Base-by-base conservation (phyloP, 1,284 basidiomycete species). In the Sanghuangporus sanghuang region DNA sequence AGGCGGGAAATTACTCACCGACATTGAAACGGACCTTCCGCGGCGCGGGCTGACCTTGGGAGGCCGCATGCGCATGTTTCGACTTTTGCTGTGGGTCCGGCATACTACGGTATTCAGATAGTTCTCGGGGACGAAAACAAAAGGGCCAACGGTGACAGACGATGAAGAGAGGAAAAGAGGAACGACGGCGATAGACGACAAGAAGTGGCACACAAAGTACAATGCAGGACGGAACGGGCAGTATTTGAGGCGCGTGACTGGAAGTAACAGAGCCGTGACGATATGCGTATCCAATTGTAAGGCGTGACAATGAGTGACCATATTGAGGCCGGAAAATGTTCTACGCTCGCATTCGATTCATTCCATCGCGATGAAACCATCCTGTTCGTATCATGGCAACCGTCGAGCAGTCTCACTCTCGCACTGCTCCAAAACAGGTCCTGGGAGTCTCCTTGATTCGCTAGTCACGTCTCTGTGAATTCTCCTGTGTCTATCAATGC, bases 1-100 rank as follows among this genome's bases (percentile, higher is more conserved):
- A 64, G 32, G 48, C 57, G 49, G 35, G 23, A 61, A 56, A 23
- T 57, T 38, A 79, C 92, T 79, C 70, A 93, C 92, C 92, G 71
- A 94, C 92, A 77, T 94, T 94, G 82, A 96, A 96, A 64, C 92
- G 86, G 67, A 95, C 92, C 80, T 94, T 95, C 68, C 93, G 83
- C 16, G 93, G 92, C 16, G 89, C 85, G 46, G 89, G 79, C 58
- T 81, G 80, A 21, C 85, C 81, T 67, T 86, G 79, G 0, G 87
- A 83, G 14, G 86, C 76, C 18, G 85, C 82, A 73, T 85, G 81
- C 42, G 76, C 73, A 63, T 87, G 84, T 76, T 88, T 89, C 38
- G 85, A 75, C 73, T 85, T 86, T 54, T 54, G 48, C 18, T 59
- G 35, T 38, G 62, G 40, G 35, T 55, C 52, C 36, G 39, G 59